Evolutionary conservation across 306 rosid genomes (phyloP), one percentile per base, ranked within the genome.

Genomic region (Biancaea sappan): DNA sequence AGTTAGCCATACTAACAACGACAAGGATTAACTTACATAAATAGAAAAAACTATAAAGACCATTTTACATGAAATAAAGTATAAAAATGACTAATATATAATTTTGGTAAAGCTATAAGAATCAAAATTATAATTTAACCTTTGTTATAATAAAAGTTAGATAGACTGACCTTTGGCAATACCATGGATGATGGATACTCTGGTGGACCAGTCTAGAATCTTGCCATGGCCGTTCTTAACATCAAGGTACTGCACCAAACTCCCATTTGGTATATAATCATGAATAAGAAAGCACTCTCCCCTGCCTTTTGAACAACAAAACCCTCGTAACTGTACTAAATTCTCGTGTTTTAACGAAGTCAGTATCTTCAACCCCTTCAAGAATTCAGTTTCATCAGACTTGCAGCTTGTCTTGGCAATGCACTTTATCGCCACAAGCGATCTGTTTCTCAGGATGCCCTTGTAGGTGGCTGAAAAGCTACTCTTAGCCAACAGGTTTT

Each of bases 381-480:
- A 74, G 82, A 94, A 94, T 13, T 87, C 97, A 28, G 77, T 74
- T 79, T 91, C 93, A 71, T 94, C 90, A 44, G 97, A 84, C 52
- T 88, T 91, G 78, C 98, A 94, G 83, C 91, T 89, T n/a, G 93
- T 88, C 85, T 86, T 91, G 62, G 87, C 72, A 58, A 93, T 83
- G 88, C 96, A 82, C 59, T 89, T 93, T 69, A 93, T 25, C 11
- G 77, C 85, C 69, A 89, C 97, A 75, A 71, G 64, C 6, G 97
- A 93, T 22, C 97, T 92, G 51, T 91, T 92, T 74, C 94, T 86
- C 66, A 93, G 40, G 56, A 82, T 31, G 6, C 98, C 98, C 62
- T 83, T 78, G 78, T 88, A 93, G 69, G 78, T 32, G 54, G 88
- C 71, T 0, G 91, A 88, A 79, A 89, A 84, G 26, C 66, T 84